phyloP scores from a whole-genome alignment of 805 yeast species.

The Ogataea henricii region DNA sequence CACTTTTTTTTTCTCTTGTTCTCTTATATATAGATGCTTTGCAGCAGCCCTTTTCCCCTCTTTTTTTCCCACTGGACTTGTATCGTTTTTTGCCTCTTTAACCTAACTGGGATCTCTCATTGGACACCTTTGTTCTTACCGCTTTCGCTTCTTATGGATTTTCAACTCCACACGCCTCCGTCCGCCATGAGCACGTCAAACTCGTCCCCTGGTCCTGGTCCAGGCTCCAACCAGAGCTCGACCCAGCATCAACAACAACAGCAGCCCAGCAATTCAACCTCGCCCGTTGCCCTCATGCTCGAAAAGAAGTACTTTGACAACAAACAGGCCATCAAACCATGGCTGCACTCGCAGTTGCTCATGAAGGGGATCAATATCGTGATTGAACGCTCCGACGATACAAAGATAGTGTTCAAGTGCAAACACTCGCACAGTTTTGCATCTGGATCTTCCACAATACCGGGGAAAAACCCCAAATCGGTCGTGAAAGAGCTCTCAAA shows the following conservation, averaged over 20 bases:
- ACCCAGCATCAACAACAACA: not conserved
- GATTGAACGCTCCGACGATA: conserved; percentile 61
- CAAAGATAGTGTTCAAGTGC: conserved; percentile 64
- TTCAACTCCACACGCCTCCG: conserved; percentile 19
- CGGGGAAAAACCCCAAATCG: conserved; percentile 16
- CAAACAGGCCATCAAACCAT: conserved; percentile 58
- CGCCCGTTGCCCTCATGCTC: conserved; percentile 13
- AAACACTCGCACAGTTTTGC: conserved; percentile 39
- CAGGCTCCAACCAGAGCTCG: not conserved
- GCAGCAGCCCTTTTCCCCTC: conserved; percentile 5
- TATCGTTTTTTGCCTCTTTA: not conserved
- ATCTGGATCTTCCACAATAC: conserved; percentile 4
- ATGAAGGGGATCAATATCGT: conserved; percentile 55
- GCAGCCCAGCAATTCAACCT: not conserved
- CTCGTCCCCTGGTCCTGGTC: not conserved
- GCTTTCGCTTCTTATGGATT: conserved; percentile 21
- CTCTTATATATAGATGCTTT: not conserved
- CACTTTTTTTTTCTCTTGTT: conserved; percentile 1
- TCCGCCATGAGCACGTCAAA: conserved; percentile 11
- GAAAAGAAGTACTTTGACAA: conserved; percentile 38
- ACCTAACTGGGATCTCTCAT: not conserved
- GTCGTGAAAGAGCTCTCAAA: conserved; percentile 17
- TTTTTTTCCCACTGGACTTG: not conserved
- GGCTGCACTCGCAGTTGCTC: conserved; percentile 54
- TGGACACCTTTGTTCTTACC: not conserved